Evolutionary conservation across 1,139 yeast genomes (phyloP).

Genomic region (Sugiyamaella sp.): DNA sequence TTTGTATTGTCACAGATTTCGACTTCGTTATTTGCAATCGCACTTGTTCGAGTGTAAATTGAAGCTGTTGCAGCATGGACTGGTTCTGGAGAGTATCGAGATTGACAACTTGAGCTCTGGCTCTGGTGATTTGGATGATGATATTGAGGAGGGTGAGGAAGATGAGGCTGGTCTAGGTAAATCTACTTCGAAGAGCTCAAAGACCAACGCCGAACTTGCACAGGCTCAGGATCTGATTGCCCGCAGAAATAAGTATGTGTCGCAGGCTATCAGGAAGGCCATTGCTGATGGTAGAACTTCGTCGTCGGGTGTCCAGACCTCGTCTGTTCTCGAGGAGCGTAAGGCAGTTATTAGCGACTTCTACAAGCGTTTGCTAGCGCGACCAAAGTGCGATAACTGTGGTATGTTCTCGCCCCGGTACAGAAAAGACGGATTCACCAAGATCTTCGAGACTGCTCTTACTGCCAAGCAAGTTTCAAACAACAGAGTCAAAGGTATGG

Average conservation of each 20-base stretch:
- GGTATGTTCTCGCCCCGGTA: constrained; percentile 91
- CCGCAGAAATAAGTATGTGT: constrained; percentile 72
- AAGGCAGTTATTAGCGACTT: constrained; percentile 74
- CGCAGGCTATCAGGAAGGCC: constrained; percentile 70
- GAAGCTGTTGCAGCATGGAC: constrained; percentile 82
- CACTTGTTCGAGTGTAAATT: constrained; percentile 81
- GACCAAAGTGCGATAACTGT: constrained; percentile 94
- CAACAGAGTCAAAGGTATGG: constrained; percentile 79
- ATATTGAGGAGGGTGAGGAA: constrained; percentile 46
- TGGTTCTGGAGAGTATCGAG: constrained; percentile 74
- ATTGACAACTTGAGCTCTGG: constrained; percentile 63
- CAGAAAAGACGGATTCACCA: constrained; percentile 93
- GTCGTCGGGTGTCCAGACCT: constrained; percentile 70
- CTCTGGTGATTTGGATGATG: constrained; percentile 45
- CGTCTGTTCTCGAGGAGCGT: constrained; percentile 86
- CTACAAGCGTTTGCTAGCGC: constrained; percentile 67
- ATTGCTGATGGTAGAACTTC: constrained; percentile 74
- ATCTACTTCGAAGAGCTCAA: constrained; percentile 23
- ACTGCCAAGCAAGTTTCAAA: constrained; percentile 75
- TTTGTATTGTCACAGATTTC: constrained; percentile 86
- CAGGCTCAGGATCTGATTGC: constrained; percentile 52
- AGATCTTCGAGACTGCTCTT: constrained; percentile 86
- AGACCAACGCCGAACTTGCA: constrained; percentile 33
- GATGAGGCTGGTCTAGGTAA: constrained; percentile 34
- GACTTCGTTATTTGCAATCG: constrained; percentile 65